Evolutionary conservation across 2,329 filamentous ascomycete genomes (phyloP).

Genomic region (Colletotrichum melonis): DNA sequence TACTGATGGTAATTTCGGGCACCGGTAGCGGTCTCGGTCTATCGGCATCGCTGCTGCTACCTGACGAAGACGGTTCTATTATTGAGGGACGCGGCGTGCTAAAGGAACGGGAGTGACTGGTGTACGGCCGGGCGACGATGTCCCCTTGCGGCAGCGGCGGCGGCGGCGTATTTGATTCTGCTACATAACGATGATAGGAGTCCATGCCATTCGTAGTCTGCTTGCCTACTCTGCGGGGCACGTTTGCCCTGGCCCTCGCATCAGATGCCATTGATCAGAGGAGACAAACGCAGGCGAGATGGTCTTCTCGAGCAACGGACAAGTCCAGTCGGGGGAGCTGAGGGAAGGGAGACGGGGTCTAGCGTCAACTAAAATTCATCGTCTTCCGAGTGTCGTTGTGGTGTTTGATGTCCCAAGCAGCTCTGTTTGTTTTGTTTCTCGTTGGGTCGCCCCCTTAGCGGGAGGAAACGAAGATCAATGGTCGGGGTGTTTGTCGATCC

Average conservation of each 20-base stretch:
- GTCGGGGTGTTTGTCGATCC: slow-evolving; percentile 31
- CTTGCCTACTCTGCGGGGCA: slow-evolving; percentile 29
- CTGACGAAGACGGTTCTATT: neutral
- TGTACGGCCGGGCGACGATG: slow-evolving; percentile 24
- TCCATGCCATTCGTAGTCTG: slow-evolving; percentile 35
- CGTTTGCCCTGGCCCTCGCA: slow-evolving; percentile 35
- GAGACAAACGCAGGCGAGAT: neutral
- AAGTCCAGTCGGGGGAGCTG: neutral
- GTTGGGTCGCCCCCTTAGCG: neutral
- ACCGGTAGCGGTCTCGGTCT: neutral
- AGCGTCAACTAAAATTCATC: slow-evolving; percentile 22
- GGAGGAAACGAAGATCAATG: slow-evolving; percentile 22
- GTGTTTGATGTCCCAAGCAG: neutral
- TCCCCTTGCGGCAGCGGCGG: neutral
- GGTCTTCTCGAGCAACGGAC: slow-evolving; percentile 2
- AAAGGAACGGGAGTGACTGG: slow-evolving; percentile 32
- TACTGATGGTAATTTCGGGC: slow-evolving; percentile 26
- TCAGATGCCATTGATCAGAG: slow-evolving; percentile 29
- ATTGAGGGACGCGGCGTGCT: slow-evolving; percentile 31
- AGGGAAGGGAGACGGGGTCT: neutral
- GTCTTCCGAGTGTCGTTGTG: neutral
- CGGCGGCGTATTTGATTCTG: slow-evolving; percentile 22
- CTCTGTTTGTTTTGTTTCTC: slow-evolving; percentile 20
- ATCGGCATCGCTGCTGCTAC: neutral
- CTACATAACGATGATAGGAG: slow-evolving; percentile 36